Evolutionary conservation across 208 protist genomes (phyloP), one percentile per base, ranked within the genome.

Genomic region (Trypanosoma theileri): DNA sequence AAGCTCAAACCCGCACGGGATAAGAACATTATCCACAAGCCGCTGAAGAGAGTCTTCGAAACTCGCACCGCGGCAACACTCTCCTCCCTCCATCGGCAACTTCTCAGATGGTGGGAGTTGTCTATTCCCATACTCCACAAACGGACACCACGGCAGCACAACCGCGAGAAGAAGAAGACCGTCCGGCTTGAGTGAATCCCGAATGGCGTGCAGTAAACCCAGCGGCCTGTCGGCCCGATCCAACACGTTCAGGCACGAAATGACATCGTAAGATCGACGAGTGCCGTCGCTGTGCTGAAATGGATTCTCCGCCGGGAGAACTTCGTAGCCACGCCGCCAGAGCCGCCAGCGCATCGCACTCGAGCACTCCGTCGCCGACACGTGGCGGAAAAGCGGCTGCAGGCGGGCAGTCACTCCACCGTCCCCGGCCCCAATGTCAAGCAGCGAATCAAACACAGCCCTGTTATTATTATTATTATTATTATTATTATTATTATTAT

Each of bases 131-230:
- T 85, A 53, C 80, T 95, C 87, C 10, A 95, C 90, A 59, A 95
- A 93, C 4, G 90, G 90, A 66, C 90, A 95, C 88, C 90, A 95
- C 40, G 90, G 90, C 55, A 95, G 66, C 41, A 95, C 90, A 60
- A 95, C 87, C 0, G 90, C 86, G 12, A 95, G 73, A 35, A 95
- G 76, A 59, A 93, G 59, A 31, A 83, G 77, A 28, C 58, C 64
- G 16, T 77, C 75, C 0, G 87, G 82, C 35, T 56, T 64, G 54
- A 95, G 73, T 4, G 89, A 77, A 22, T 83, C 82, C 26, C 83
- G 90, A 63, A 95, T 89, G 2, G 77, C 60, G 1, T 55, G 66
- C 51, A 95, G 79, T 52, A 95, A 61, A n/a, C 73, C 79, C 50
- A 65, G 56, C 14, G 90, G 90, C 41, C 11, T 80, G 69, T 93